Conservation (phyloP, 1,284 basidiomycete species). For the Pseudomicrostroma phylloplanum region DNA sequence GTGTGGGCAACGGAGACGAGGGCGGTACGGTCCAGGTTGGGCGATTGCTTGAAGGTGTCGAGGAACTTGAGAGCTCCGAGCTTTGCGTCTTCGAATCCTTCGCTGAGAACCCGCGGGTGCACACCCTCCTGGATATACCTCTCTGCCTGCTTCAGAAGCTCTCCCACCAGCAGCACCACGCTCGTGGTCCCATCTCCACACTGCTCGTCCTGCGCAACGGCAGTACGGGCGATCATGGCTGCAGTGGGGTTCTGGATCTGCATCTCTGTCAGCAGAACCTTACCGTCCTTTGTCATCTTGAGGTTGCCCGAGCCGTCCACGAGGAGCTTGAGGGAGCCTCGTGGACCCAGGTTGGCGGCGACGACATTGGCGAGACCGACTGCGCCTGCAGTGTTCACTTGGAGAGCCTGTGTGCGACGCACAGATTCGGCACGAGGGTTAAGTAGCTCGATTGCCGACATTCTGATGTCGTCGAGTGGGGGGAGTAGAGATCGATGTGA, state of each 20-base stretch:
- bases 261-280: conserved; percentile 98
- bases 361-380: conserved; percentile 97
- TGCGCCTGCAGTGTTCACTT: conserved; percentile 76
- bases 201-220: conserved; percentile 97
- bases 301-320: conserved; percentile 99
- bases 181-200: conserved; percentile 98
- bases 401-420: conserved; percentile 80
- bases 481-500: not conserved
- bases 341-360: conserved; percentile 82
- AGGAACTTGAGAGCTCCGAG: conserved; percentile 67
- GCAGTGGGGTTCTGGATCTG: conserved; percentile 98
- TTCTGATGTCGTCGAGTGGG: conserved; percentile 14
- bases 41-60: conserved; percentile 74
- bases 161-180: conserved; percentile 92
- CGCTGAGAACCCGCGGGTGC: conserved; percentile 89
- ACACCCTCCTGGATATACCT: conserved; percentile 97
- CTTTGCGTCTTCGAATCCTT: conserved; percentile 95
- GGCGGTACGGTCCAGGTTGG: conserved; percentile 72
- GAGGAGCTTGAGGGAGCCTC: conserved; percentile 76
- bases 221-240: conserved; percentile 96
- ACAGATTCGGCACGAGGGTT: conserved; percentile 74
- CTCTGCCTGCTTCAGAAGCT: conserved; percentile 94
- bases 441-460: conserved; percentile 49
- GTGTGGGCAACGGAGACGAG: conserved; percentile 89
- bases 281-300: conserved; percentile 99